A percentile compares a stretch with the other conserved stretches of the same genome.
Evolutionary conservation across 805 yeast species (phyloP).

Genomic region (Yamadazyma endophytica): DNA sequence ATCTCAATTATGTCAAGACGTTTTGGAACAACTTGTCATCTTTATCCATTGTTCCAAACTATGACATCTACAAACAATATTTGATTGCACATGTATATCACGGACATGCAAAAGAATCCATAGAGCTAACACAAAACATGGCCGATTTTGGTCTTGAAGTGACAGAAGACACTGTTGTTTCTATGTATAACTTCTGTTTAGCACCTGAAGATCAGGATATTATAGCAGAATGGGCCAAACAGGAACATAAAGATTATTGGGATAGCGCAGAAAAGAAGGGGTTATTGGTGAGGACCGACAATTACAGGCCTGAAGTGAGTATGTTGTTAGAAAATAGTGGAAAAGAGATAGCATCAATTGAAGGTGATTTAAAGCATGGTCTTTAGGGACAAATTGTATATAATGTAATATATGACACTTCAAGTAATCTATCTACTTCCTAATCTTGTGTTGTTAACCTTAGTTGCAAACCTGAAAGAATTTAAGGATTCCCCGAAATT

Average conservation of each 20-base stretch:
- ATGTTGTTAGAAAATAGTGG: constrained; percentile 24
- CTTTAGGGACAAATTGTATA: neutral
- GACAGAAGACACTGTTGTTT: constrained; percentile 40
- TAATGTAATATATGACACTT: neutral
- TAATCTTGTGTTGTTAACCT: constrained; percentile 56
- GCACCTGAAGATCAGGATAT: constrained; percentile 24
- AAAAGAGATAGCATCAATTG: no score
- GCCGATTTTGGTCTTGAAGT: constrained; percentile 44
- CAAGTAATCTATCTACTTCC: neutral
- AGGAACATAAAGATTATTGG: constrained; percentile 27
- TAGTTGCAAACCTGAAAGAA: constrained; percentile 85
- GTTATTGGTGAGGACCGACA: constrained; percentile 21
- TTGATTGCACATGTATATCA: constrained; percentile 68
- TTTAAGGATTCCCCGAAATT: constrained; percentile 77
- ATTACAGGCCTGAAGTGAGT: constrained; percentile 26
- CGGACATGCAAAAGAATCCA: constrained; percentile 56
- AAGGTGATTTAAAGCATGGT: neutral
- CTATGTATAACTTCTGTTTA: constrained; percentile 43
- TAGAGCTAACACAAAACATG: constrained; percentile 44
- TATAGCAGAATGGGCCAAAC: constrained; percentile 30
- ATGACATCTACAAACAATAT: constrained; percentile 53
- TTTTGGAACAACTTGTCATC: constrained; percentile 59
- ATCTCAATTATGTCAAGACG: constrained; percentile 52
- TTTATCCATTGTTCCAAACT: constrained; percentile 50
- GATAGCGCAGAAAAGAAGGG: constrained; percentile 18